Evolutionary conservation across 805 yeast species (phyloP), one percentile per base, ranked within the genome.

Genomic region (Saccharomycopsis fermentans): DNA sequence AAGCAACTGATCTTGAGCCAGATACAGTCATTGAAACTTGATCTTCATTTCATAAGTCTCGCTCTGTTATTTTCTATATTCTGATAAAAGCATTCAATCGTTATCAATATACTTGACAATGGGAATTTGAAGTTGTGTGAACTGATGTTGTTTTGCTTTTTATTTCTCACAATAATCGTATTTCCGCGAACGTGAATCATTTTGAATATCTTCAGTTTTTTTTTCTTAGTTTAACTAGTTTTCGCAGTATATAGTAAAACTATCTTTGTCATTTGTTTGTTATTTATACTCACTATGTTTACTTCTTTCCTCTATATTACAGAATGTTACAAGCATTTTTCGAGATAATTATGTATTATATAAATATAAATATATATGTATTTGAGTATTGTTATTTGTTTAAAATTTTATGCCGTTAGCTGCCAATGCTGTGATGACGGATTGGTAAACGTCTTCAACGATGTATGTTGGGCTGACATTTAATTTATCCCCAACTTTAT

Each of bases 401-500:
- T 11, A 24, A 11, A 43, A 43, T 21, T 24, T 43, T 9, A 43
- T 43, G 5, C 55, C 36, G 34, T 57, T 53, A 4, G 21, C 56
- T 29, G 58, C 34, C 21, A 70, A 60, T 0, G 63, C 68, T 21
- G 56, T 62, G 19, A 68, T 65, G 4, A 83, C 86, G 2, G 84
- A 87, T 1, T 71, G 75, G 57, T 72, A 69, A 9, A 81, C 87
- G 62, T 81, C 73, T 55, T 81, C 76, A 3, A 75, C 79, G 9
- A 79, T 73, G 54, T 71, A 69, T 3, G 82, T 76, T 11, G 87
- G 87, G 54, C 69, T 67, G 17, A 78, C 73, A 1, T 70, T 70
- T 32, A 76, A 63, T n/a, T 68, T 72, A 62, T 83, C 87, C 29
- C 74, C 75, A 62, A 84, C 89, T 61, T 76, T 74, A 69, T 82